Conservation (phyloP, 2,329 filamentous ascomycete genomes). For the Trichoderma semiorbis region DNA sequence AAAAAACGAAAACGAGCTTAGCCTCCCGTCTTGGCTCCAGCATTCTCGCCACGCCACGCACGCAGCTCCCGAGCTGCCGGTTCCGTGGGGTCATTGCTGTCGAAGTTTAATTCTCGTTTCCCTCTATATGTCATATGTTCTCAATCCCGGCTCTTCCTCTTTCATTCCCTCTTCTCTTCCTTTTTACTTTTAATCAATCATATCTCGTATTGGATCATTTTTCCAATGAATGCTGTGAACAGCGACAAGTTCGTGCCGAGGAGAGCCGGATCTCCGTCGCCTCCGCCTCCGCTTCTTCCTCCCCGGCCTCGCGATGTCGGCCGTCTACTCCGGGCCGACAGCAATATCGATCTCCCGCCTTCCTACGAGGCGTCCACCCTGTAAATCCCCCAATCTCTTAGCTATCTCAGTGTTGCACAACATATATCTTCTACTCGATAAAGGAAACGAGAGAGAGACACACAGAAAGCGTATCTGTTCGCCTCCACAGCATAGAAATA, state of each 20-base stretch:
- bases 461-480: background rate
- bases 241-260: background rate
- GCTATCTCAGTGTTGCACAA: background rate
- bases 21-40: background rate
- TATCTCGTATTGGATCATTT: background rate
- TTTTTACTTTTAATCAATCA: background rate
- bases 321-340: background rate
- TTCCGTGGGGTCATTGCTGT: background rate
- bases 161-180: background rate
- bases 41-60: background rate
- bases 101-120: background rate
- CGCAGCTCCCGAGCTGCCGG: background rate
- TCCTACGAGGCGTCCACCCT: slow-evolving; percentile 11
- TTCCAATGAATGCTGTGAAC: background rate
- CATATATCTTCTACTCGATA: background rate
- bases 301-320: background rate
- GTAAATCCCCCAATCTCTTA: background rate
- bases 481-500: background rate
- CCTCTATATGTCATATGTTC: background rate
- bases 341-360: slow-evolving; percentile 6
- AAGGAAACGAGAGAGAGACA: background rate
- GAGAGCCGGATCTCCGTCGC: background rate
- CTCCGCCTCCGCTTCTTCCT: background rate
- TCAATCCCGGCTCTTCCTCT: background rate
- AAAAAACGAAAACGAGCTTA: background rate